Conservation (phyloP, 176 grass and related monocot species). For the Oryza nivara region DNA sequence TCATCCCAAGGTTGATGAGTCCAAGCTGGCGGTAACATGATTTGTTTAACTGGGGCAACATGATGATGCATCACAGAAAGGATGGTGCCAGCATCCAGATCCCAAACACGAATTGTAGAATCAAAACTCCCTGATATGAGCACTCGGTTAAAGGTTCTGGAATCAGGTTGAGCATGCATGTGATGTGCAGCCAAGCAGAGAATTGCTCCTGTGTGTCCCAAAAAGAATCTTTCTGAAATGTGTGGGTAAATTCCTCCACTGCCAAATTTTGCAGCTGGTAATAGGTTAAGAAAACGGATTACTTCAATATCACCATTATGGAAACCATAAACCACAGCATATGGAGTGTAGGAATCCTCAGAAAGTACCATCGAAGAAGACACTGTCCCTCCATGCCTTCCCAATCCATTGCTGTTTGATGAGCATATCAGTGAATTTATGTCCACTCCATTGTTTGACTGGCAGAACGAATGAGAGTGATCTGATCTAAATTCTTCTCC, state of each 20-base stretch:
- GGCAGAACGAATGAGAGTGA: neutral
- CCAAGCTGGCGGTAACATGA: conserved; percentile 73
- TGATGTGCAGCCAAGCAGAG: conserved; percentile 88
- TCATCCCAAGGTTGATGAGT: conserved; percentile 80
- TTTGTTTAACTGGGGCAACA: conserved; percentile 75
- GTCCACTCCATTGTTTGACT: conserved; percentile 27
- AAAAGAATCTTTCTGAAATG: conserved; percentile 77
- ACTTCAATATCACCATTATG: conserved; percentile 95
- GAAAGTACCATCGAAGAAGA: conserved; percentile 93
- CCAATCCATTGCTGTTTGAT: conserved; percentile 27
- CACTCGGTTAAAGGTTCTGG: conserved; percentile 53
- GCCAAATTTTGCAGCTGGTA: conserved; percentile 58
- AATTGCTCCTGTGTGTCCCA: conserved; percentile 84
- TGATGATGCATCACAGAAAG: conserved; percentile 90
- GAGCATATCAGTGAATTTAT: conserved; percentile 24
- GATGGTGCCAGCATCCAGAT: conserved; percentile 69
- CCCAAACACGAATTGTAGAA: conserved; percentile 77
- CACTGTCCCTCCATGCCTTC: conserved; percentile 53
- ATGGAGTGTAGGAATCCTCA: conserved; percentile 74
- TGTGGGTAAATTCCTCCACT: conserved; percentile 67
- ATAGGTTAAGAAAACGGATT: conserved; percentile 69
- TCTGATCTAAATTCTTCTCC: conserved; percentile 53
- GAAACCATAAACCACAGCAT: conserved; percentile 96
- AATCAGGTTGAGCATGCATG: conserved; percentile 48
- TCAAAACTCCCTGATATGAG: conserved; percentile 86